Conservation (phyloP, 805 yeast species). For the Ogataea minuta region DNA sequence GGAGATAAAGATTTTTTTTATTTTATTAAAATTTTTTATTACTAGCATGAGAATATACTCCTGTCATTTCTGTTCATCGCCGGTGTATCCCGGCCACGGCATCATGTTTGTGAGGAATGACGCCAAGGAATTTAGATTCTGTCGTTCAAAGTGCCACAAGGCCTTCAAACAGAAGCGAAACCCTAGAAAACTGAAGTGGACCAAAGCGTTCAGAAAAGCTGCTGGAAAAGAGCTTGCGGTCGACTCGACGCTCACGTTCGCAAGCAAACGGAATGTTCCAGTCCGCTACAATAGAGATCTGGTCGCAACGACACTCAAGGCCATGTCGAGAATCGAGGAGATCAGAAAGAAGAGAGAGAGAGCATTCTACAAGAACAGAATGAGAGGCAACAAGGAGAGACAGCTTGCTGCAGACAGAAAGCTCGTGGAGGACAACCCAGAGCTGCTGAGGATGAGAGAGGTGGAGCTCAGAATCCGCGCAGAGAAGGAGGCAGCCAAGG, state of each 20-base stretch:
- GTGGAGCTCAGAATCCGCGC: conserved; percentile 80
- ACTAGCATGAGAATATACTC: conserved; percentile 73
- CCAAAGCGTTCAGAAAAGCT: conserved; percentile 97
- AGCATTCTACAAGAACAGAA: conserved; percentile 98
- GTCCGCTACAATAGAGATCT: conserved; percentile 96
- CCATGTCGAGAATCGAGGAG: conserved; percentile 94
- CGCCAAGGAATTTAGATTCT: conserved; percentile 95
- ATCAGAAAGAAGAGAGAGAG: conserved; percentile 95
- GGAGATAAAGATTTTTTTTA: conserved; percentile 2
- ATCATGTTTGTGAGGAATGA: conserved; percentile 97
- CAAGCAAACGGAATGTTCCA: conserved; percentile 96
- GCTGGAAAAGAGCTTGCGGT: conserved; percentile 99
- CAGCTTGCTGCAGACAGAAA: conserved; percentile 83
- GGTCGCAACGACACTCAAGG: conserved; percentile 89
- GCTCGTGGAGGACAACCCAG: conserved; percentile 86
- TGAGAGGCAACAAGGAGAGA: conserved; percentile 93
- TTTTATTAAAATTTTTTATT: conserved; percentile 4
- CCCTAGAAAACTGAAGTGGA: conserved; percentile 97
- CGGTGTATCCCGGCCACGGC: conserved; percentile 93
- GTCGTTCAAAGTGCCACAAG: conserved; percentile 97
- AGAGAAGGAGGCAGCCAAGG: conserved; percentile 66
- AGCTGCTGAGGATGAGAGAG: conserved; percentile 85
- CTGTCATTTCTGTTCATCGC: conserved; percentile 97
- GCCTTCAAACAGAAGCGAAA: conserved; percentile 97
- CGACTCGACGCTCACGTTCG: conserved; percentile 93